A percentile compares a stretch with the other conserved stretches of the same genome.
phyloP scores from a whole-genome alignment of 2,329 filamentous ascomycete species.

The Simplicillium aogashimaense region DNA sequence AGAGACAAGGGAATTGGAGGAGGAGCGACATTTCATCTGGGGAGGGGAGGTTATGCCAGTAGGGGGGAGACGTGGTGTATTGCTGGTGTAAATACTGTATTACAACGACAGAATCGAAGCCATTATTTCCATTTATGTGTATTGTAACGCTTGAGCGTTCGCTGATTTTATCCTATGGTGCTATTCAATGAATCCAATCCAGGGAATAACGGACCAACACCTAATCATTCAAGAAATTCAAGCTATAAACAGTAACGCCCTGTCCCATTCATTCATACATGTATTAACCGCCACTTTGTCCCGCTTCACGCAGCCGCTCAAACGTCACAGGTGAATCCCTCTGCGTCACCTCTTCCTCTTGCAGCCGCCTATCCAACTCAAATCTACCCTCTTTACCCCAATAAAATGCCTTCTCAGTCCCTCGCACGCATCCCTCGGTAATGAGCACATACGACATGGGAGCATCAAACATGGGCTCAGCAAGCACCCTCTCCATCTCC shows the following conservation, averaged over 20 bases:
- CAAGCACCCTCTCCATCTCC: conserved; percentile 69
- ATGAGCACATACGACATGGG: conserved; percentile 68
- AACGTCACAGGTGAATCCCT: conserved; percentile 18
- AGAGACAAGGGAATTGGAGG: conserved; percentile 13
- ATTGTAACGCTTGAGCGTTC: too few species aligned
- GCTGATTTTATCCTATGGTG: too few species aligned
- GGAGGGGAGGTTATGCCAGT: neutral
- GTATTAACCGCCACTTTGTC: conserved; percentile 34
- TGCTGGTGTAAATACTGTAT: conserved; percentile 32
- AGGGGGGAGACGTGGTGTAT: conserved; percentile 20
- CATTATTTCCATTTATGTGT: conserved; percentile 18
- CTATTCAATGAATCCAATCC: too few species aligned
- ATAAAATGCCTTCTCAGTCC: conserved; percentile 48
- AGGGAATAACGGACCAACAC: too few species aligned
- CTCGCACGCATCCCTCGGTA: conserved; percentile 57
- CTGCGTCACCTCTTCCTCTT: conserved; percentile 46
- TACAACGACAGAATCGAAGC: conserved; percentile 27
- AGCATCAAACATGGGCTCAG: conserved; percentile 73
- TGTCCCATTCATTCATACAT: neutral
- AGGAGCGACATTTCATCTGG: neutral
- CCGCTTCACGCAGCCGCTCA: conserved; percentile 34
- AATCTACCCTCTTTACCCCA: conserved; percentile 63
- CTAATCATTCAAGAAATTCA: too few species aligned
- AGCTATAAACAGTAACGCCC: conserved; percentile 2
- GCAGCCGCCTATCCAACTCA: conserved; percentile 56